Conservation (phyloP, 2,329 filamentous ascomycete species). For the Cadophora gregata region DNA sequence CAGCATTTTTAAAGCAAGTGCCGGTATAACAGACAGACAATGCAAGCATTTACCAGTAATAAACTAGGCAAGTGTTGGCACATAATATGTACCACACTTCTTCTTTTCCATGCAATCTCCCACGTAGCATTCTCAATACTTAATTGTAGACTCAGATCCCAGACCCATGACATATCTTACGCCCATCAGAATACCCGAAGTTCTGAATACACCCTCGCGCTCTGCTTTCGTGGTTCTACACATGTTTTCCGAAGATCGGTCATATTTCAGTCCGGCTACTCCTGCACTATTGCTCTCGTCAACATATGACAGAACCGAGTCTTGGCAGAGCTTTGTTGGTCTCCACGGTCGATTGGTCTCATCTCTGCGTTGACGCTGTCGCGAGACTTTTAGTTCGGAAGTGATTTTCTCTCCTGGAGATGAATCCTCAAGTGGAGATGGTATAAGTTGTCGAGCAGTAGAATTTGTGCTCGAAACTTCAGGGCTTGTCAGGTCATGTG, state of each 20-base stretch:
- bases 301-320: constrained; percentile 26
- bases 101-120: no score
- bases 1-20: constrained; percentile 1
- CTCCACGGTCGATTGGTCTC: constrained; percentile 14
- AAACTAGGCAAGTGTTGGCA: neutral
- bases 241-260: neutral
- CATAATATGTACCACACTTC: neutral
- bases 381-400: neutral
- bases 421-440: neutral
- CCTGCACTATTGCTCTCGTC: constrained; percentile 1
- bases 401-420: neutral
- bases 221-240: constrained; percentile 17
- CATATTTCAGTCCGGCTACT: constrained; percentile 17
- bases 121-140: neutral
- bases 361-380: neutral
- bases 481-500: neutral
- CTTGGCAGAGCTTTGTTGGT: constrained; percentile 10
- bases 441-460: neutral
- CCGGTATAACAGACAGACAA: neutral
- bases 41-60: neutral
- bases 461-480: neutral
- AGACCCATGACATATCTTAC: constrained; percentile 31
- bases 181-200: constrained; percentile 29
- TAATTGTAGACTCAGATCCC: constrained; percentile 4
- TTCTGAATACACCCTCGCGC: constrained; percentile 29